These are phyloP conservation scores for Sporothrix schenckii DNA, from an alignment of 2,329 filamentous ascomycete genomes.

Conservation along the genomic window DNA sequence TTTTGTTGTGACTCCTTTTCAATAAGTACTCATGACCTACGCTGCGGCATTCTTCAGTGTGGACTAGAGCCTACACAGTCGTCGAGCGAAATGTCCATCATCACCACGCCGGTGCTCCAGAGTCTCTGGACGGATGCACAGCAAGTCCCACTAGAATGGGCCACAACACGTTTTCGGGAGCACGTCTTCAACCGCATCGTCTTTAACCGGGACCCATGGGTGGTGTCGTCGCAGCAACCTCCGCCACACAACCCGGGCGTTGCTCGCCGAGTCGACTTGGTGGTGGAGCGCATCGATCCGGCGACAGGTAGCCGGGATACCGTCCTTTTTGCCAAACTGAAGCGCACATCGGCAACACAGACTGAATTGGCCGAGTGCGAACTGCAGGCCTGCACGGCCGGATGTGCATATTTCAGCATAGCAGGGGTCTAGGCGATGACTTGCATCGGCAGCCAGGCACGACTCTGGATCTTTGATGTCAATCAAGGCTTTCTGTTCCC, in stretches of 20 bases:
- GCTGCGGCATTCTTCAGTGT: too few relatives aligned
- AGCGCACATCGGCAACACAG: slow-evolving; percentile 12
- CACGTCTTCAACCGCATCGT: background rate
- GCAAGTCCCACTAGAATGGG: background rate
- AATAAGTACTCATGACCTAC: too few relatives aligned
- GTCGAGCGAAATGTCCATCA: slow-evolving; percentile 25
- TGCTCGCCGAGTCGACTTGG: slow-evolving; percentile 22
- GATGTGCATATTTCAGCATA: slow-evolving; percentile 16
- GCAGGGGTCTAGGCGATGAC: slow-evolving; percentile 23
- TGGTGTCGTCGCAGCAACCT: slow-evolving; percentile 26
- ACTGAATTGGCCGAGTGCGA: slow-evolving; percentile 17
- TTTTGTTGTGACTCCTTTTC: too few relatives aligned
- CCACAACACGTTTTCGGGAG: slow-evolving; percentile 22
- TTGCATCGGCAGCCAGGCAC: slow-evolving; percentile 19
- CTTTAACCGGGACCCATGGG: slow-evolving; percentile 21
- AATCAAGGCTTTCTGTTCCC: slow-evolving; percentile 11
- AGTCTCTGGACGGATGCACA: slow-evolving; percentile 20
- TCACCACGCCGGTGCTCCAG: slow-evolving; percentile 9
- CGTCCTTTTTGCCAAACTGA: slow-evolving; percentile 23
- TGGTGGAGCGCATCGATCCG: slow-evolving; percentile 22
- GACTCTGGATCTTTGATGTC: slow-evolving; percentile 17
- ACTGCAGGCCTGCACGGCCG: slow-evolving; percentile 19
- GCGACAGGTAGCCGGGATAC: slow-evolving; percentile 5
- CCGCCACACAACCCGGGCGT: background rate
- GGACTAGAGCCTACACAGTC: too few relatives aligned